Evolutionary conservation across 1,284 basidiomycete genomes (phyloP).

Genomic region (Cryptococcus jaspeensis): DNA sequence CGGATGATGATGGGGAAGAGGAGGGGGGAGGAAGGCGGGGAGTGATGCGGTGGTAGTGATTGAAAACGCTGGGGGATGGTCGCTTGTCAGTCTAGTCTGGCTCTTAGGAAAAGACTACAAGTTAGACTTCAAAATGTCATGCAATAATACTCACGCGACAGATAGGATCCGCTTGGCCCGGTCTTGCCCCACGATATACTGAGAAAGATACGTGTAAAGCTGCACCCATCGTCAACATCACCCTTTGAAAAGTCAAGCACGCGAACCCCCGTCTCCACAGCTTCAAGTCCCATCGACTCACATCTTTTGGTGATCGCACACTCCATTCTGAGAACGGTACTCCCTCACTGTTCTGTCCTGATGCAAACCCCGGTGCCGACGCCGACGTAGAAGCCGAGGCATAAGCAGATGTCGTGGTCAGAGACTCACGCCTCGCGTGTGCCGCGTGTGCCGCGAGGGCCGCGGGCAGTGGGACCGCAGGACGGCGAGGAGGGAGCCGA

Average conservation of each 20-base stretch:
- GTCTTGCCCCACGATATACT: conserved; percentile 90
- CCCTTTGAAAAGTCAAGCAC: no score
- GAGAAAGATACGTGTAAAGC: conserved; percentile 82
- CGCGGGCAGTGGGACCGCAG: no score
- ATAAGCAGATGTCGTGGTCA: neutral
- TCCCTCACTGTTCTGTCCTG: conserved; percentile 1
- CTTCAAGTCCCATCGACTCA: conserved; percentile 4
- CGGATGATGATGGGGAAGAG: conserved; percentile 43
- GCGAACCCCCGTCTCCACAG: no score
- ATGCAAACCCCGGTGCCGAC: neutral
- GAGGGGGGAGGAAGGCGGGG: conserved; percentile 56
- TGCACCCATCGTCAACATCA: conserved; percentile 36
- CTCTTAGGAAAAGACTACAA: no score
- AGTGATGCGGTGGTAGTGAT: conserved; percentile 75
- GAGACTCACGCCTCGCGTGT: no score
- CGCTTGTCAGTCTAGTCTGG: no score
- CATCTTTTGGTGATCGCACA: conserved; percentile 25
- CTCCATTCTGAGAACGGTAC: conserved; percentile 20
- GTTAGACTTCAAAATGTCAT: no score
- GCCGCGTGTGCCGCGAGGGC: no score
- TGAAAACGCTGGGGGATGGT: conserved; percentile 67
- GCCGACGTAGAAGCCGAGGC: neutral
- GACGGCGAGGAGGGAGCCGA: no score
- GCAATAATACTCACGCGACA: conserved; percentile 75
- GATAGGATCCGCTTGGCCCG: conserved; percentile 88